These are phyloP conservation scores for Pythium myriotylum DNA, from an alignment of 352 stramenopile species.

Conservation along the genomic window DNA sequence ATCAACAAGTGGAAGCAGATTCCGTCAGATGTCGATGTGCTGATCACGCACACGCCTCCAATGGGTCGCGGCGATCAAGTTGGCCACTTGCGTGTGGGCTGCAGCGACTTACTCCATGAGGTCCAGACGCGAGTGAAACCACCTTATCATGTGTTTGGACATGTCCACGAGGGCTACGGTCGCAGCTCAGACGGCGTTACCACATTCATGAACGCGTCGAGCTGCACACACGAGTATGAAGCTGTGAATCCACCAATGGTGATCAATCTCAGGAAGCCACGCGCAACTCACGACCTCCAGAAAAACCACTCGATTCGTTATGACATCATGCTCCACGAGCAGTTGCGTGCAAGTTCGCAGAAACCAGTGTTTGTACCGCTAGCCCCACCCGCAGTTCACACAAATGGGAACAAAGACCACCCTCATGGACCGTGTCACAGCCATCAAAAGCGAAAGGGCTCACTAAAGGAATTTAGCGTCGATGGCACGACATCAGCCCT, in stretches of 20 bases:
- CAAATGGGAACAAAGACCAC: neutral
- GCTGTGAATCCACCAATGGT: constrained; percentile 68
- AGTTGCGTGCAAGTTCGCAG: constrained; percentile 63
- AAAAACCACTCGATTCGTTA: constrained; percentile 47
- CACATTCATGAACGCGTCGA: constrained; percentile 87
- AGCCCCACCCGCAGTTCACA: neutral
- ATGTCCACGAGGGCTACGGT: constrained; percentile 90
- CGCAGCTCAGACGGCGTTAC: constrained; percentile 67
- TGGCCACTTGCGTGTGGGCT: constrained; percentile 60
- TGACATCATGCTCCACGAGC: constrained; percentile 60
- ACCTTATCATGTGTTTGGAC: constrained; percentile 87
- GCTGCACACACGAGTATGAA: constrained; percentile 78
- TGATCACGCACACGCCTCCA: constrained; percentile 89
- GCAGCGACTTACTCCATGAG: constrained; percentile 68
- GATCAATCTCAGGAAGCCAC: constrained; percentile 42
- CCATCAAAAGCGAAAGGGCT: constrained; percentile 7
- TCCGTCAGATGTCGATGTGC: constrained; percentile 73
- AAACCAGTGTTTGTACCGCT: constrained; percentile 54
- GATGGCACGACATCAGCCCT: constrained; percentile 63
- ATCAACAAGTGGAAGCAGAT: constrained; percentile 52
- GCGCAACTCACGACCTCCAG: constrained; percentile 14
- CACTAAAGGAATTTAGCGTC: constrained; percentile 62
- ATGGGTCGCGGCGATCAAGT: constrained; percentile 76
- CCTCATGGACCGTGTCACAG: constrained; percentile 4
- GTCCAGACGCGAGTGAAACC: constrained; percentile 71